Evolutionary conservation across 257 asterid genomes (phyloP).

Genomic region (Solanum chaucha): DNA sequence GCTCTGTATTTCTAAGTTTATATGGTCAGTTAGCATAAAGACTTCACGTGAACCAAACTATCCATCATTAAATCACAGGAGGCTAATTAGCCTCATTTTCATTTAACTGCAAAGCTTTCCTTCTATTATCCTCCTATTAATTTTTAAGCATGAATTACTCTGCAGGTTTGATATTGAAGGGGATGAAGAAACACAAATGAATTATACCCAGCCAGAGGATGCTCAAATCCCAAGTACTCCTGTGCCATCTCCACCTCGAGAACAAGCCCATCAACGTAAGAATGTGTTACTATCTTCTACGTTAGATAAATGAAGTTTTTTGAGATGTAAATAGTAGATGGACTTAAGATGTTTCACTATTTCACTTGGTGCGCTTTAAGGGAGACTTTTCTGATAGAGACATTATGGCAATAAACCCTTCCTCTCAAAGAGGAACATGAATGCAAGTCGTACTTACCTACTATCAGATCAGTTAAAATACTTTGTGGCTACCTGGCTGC

Average conservation of each 20-base stretch:
- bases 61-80: neutral
- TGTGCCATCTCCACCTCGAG: constrained; percentile 65
- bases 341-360: neutral
- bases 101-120: neutral
- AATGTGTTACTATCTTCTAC: neutral
- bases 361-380: neutral
- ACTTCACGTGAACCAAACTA: neutral
- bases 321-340: neutral
- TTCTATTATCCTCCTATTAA: neutral
- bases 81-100: neutral
- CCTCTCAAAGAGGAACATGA: neutral
- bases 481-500: neutral
- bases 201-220: constrained; percentile 45
- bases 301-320: neutral
- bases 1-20: neutral
- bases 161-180: constrained; percentile 82
- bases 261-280: constrained; percentile 41
- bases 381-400: neutral
- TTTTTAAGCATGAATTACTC: constrained; percentile 4
- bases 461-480: neutral
- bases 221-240: constrained; percentile 40
- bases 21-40: neutral
- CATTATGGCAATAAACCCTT: neutral
- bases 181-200: constrained; percentile 49
- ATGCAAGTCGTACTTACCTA: neutral